Conservation (phyloP, 148 eudicot species). For the Drosera capensis region DNA sequence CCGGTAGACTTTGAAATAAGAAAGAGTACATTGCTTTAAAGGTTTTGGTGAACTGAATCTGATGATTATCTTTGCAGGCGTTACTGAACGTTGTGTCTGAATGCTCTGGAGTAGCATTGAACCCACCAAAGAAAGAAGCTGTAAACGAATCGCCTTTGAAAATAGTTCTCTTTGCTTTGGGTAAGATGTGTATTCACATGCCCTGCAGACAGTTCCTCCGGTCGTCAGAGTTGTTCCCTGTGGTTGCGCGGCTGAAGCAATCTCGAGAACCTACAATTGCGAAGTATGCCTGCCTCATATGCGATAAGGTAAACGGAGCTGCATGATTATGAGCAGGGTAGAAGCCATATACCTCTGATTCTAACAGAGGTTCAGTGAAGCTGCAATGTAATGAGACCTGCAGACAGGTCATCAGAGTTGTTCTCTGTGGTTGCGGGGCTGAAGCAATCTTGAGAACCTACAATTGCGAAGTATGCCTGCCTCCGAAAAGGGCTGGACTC, state of each 20-base stretch:
- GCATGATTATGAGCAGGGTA: neutral
- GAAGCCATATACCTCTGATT: neutral
- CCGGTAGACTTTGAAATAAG: too few species aligned
- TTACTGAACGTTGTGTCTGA: constrained; percentile 67
- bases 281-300: constrained; percentile 51
- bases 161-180: constrained; percentile 79
- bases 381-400: too few species aligned
- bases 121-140: constrained; percentile 61
- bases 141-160: constrained; percentile 79
- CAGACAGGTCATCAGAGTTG: too few species aligned
- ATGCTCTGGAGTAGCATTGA: constrained; percentile 59
- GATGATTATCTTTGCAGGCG: constrained; percentile 38
- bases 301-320: constrained; percentile 15
- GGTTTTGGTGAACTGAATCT: neutral
- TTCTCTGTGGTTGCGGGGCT: too few species aligned
- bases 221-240: constrained; percentile 50
- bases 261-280: constrained; percentile 68
- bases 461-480: constrained; percentile 62
- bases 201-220: constrained; percentile 73
- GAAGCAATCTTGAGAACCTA: too few species aligned
- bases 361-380: too few species aligned
- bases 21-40: too few species aligned
- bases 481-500: constrained; percentile 13
- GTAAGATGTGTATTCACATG: constrained; percentile 72
- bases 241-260: constrained; percentile 55